Conservation (phyloP, 257 asterid species). For the Marsdenia floribunda region DNA sequence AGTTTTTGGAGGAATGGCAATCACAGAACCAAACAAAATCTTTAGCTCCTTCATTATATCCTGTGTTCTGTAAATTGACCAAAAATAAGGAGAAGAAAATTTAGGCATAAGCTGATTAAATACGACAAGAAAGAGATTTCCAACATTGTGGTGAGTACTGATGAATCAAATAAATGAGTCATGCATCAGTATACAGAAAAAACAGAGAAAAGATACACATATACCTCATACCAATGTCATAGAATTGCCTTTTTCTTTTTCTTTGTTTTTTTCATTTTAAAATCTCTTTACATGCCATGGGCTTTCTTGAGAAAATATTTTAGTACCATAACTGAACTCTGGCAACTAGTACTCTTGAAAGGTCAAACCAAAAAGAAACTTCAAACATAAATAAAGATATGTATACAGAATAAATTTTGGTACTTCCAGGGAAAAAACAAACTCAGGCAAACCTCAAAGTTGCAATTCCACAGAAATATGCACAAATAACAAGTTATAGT, state of each 20-base stretch:
- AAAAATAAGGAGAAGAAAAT: neutral
- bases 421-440: neutral
- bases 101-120: neutral
- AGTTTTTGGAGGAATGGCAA: conserved; percentile 57
- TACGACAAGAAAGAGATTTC: conserved; percentile 3
- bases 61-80: conserved; percentile 48
- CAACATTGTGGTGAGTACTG: neutral
- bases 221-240: neutral
- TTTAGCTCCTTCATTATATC: conserved; percentile 66
- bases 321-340: neutral
- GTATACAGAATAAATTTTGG: neutral
- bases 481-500: neutral
- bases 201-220: neutral
- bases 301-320: neutral
- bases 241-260: neutral
- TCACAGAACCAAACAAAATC: conserved; percentile 55
- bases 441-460: neutral
- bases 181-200: neutral
- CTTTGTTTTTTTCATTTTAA: too few relatives aligned
- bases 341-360: neutral
- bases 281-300: neutral
- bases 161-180: neutral
- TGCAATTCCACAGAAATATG: neutral
- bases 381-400: neutral
- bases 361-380: neutral